phyloP scores from a whole-genome alignment of 768 basidiomycete species.

The Amanita rubescens region DNA sequence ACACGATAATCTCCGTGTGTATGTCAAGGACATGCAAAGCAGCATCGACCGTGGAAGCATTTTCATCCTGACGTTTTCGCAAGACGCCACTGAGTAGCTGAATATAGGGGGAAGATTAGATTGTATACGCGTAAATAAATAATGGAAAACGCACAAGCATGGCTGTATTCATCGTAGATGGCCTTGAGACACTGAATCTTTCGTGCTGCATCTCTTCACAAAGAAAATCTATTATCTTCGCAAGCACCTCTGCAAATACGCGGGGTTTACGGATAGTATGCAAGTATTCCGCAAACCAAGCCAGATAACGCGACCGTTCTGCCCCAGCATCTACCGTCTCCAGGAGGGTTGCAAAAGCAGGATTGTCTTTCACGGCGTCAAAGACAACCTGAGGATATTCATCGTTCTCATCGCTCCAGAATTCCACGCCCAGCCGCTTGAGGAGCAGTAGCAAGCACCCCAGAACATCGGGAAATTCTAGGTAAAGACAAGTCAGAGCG shows the following conservation, averaged over 20 bases:
- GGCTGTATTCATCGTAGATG: slow-evolving; percentile 52
- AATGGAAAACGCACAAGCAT: slow-evolving; percentile 44
- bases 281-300: slow-evolving; percentile 63
- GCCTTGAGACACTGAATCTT: slow-evolving; percentile 52
- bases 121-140: not conserved
- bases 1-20: slow-evolving; percentile 30
- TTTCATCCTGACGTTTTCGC: slow-evolving; percentile 15
- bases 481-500: slow-evolving; percentile 1
- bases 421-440: slow-evolving; percentile 40
- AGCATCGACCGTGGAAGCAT: slow-evolving; percentile 15
- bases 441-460: slow-evolving; percentile 54
- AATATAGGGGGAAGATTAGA: not conserved
- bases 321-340: slow-evolving; percentile 23
- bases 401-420: slow-evolving; percentile 68
- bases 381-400: slow-evolving; percentile 76
- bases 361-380: slow-evolving; percentile 79
- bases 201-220: slow-evolving; percentile 80
- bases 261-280: slow-evolving; percentile 42
- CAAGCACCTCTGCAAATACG: slow-evolving; percentile 59
- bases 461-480: slow-evolving; percentile 57
- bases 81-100: slow-evolving; percentile 28
- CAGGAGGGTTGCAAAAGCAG: slow-evolving; percentile 41
- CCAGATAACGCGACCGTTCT: slow-evolving; percentile 41
- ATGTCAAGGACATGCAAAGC: slow-evolving; percentile 29
- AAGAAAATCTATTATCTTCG: slow-evolving; percentile 64